Percentiles rank a stretch among this genome's conserved stretches.
Evolutionary conservation across 2,329 filamentous ascomycete genomes (phyloP).

Genomic region (Pseudogymnoascus sp.): DNA sequence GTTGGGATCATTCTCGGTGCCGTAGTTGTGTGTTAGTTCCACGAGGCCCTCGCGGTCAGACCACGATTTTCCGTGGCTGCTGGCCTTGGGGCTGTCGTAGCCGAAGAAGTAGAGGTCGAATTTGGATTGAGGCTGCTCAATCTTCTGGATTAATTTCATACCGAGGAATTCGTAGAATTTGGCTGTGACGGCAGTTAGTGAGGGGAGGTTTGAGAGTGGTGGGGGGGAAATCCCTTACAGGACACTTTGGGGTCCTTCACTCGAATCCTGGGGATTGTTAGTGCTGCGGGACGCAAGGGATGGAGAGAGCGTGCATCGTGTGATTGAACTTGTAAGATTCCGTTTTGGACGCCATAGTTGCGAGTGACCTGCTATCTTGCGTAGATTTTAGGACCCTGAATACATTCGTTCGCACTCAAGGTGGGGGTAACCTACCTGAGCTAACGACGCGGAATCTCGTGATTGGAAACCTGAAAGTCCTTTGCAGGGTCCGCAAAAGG

Average conservation of each 20-base stretch:
- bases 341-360: constrained; percentile 55
- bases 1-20: constrained; percentile 75
- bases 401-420: not conserved
- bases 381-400: not conserved
- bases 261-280: constrained; percentile 59
- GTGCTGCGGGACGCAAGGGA: constrained; percentile 4
- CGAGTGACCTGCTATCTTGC: constrained; percentile 24
- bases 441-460: not conserved
- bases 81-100: constrained; percentile 70
- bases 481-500: constrained; percentile 18
- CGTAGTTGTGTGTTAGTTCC: constrained; percentile 79
- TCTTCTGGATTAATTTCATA: constrained; percentile 73
- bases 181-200: constrained; percentile 39
- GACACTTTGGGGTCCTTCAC: constrained; percentile 88
- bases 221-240: constrained; percentile 37
- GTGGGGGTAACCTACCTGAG: not conserved
- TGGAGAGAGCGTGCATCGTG: constrained; percentile 58
- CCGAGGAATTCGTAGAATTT: constrained; percentile 94
- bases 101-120: constrained; percentile 95
- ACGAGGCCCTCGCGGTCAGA: constrained; percentile 86
- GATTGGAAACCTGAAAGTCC: constrained; percentile 13
- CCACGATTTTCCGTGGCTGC: constrained; percentile 61
- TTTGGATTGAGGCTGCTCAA: constrained; percentile 77
- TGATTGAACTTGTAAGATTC: constrained; percentile 80
- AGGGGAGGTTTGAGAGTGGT: not conserved